These are phyloP conservation scores for Erythrophleum fordii DNA, from an alignment of 306 rosid genomes.

Conservation along the genomic window DNA sequence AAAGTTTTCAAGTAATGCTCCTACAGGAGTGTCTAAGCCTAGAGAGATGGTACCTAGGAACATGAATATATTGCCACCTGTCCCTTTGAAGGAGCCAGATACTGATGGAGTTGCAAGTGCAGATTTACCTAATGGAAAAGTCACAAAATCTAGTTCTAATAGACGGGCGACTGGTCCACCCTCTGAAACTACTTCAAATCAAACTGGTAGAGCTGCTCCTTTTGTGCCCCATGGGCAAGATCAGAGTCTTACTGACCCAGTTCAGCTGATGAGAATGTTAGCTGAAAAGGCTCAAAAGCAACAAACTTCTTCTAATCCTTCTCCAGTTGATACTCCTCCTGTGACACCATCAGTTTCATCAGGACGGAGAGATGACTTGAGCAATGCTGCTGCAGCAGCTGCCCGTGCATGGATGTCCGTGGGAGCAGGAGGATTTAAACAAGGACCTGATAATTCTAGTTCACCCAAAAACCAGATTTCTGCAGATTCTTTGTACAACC, in stretches of 20 bases:
- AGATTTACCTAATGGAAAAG: slow-evolving; percentile 77
- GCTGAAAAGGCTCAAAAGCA: slow-evolving; percentile 73
- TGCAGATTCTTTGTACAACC: slow-evolving; percentile 79
- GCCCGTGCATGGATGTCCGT: slow-evolving; percentile 99
- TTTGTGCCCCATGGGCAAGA: slow-evolving; percentile 67
- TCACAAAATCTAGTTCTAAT: slow-evolving; percentile 43
- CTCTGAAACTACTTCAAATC: slow-evolving; percentile 64
- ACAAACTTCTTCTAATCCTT: slow-evolving; percentile 66
- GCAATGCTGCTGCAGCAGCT: slow-evolving; percentile 87
- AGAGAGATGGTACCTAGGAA: slow-evolving; percentile 60
- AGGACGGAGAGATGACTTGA: slow-evolving; percentile 58
- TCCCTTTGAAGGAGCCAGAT: slow-evolving; percentile 65
- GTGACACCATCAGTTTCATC: slow-evolving; percentile 59
- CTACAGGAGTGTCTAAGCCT: slow-evolving; percentile 61
- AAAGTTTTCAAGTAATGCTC: slow-evolving; percentile 58
- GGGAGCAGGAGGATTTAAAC: slow-evolving; percentile 90
- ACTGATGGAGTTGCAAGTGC: slow-evolving; percentile 60
- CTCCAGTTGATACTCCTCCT: slow-evolving; percentile 60
- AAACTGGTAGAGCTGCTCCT: slow-evolving; percentile 56
- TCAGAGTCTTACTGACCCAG: slow-evolving; percentile 76
- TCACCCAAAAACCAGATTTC: slow-evolving; percentile 70
- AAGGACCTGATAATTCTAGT: slow-evolving; percentile 62
- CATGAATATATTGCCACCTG: slow-evolving; percentile 53
- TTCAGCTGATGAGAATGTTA: slow-evolving; percentile 77
- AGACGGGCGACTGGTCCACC: slow-evolving; percentile 56